Percentiles rank a stretch among this genome's conserved stretches.
Conservation (phyloP, 495 filamentous ascomycete species). For the Aspergillus sclerotioniger region DNA sequence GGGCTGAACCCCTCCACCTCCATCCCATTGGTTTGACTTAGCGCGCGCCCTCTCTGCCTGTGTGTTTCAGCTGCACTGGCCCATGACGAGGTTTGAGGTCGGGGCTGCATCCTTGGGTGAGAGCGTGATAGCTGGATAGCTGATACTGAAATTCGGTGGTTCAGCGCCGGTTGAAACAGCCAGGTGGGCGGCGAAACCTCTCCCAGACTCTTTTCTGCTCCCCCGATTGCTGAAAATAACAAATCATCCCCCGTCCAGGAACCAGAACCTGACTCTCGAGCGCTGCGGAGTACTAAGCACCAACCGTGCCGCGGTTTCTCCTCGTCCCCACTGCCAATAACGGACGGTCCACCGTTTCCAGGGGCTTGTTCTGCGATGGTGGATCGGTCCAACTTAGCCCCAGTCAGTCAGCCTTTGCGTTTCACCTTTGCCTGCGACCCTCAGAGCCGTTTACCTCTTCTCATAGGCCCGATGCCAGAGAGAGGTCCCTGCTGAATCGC, state of each 20-base stretch:
- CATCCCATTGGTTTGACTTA: slow-evolving; percentile 13
- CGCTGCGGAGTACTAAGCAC: not conserved
- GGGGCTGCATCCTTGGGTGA: not conserved
- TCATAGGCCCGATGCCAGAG: slow-evolving; percentile 14
- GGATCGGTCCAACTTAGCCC: slow-evolving; percentile 16
- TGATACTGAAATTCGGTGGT: too few relatives aligned
- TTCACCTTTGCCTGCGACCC: slow-evolving; percentile 18
- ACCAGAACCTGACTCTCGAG: not conserved
- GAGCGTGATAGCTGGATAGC: too few relatives aligned
- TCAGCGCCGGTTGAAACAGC: too few relatives aligned
- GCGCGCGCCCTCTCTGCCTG: slow-evolving; percentile 17
- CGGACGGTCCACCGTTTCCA: slow-evolving; percentile 15
- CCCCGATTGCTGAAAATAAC: too few relatives aligned
- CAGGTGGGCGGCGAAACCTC: too few relatives aligned
- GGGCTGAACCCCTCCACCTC: slow-evolving; percentile 10
- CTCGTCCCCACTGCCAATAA: slow-evolving; percentile 4
- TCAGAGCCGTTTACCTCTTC: slow-evolving; percentile 13
- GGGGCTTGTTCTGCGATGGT: slow-evolving; percentile 18
- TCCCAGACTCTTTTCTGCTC: too few relatives aligned
- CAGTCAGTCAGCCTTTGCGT: slow-evolving; percentile 19
- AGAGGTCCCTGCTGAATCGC: slow-evolving; percentile 19
- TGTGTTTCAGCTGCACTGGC: slow-evolving; percentile 20
- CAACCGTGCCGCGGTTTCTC: slow-evolving; percentile 1
- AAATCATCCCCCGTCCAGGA: too few relatives aligned
- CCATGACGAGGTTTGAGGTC: not conserved